These are phyloP conservation scores for Cryptosporidium ubiquitum DNA, from an alignment of 169 alveolate genomes.

Conservation along the genomic window DNA sequence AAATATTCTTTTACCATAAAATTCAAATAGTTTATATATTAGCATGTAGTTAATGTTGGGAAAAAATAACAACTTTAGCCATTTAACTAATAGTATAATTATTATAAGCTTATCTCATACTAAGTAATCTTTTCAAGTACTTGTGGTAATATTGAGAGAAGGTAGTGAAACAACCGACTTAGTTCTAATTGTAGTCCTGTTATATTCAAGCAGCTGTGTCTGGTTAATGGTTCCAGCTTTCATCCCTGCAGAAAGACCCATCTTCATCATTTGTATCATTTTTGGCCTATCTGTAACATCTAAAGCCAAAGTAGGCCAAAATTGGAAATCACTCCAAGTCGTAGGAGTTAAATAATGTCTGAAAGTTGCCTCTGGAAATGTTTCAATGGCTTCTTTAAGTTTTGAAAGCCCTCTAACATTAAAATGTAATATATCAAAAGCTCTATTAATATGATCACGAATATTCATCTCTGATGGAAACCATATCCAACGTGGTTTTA, in stretches of 20 bases:
- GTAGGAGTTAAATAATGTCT: slow-evolving; percentile 60
- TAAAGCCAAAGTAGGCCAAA: slow-evolving; percentile 63
- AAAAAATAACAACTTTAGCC: no score
- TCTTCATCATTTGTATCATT: slow-evolving; percentile 69
- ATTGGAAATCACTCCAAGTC: slow-evolving; percentile 54
- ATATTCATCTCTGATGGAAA: slow-evolving; percentile 58
- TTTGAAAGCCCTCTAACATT: slow-evolving; percentile 67
- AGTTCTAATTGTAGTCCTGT: slow-evolving; percentile 20
- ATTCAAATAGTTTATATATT: no score
- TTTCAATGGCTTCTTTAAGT: slow-evolving; percentile 59
- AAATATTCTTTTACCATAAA: no score
- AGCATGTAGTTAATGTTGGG: not conserved
- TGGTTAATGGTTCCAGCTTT: slow-evolving; percentile 38
- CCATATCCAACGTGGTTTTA: slow-evolving; percentile 49
- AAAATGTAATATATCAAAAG: slow-evolving; percentile 66
- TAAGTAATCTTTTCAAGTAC: no score
- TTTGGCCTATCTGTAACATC: slow-evolving; percentile 67
- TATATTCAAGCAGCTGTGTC: slow-evolving; percentile 40
- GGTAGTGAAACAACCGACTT: slow-evolving; percentile 28
- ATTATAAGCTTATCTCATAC: no score
- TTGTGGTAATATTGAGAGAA: slow-evolving; percentile 12
- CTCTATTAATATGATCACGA: slow-evolving; percentile 64
- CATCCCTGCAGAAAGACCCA: slow-evolving; percentile 62
- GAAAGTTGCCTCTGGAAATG: slow-evolving; percentile 58
- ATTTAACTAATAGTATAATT: no score